These are phyloP conservation scores for Calonectria leucothoes DNA, from an alignment of 2,329 filamentous ascomycete species.

Conservation along the genomic window DNA sequence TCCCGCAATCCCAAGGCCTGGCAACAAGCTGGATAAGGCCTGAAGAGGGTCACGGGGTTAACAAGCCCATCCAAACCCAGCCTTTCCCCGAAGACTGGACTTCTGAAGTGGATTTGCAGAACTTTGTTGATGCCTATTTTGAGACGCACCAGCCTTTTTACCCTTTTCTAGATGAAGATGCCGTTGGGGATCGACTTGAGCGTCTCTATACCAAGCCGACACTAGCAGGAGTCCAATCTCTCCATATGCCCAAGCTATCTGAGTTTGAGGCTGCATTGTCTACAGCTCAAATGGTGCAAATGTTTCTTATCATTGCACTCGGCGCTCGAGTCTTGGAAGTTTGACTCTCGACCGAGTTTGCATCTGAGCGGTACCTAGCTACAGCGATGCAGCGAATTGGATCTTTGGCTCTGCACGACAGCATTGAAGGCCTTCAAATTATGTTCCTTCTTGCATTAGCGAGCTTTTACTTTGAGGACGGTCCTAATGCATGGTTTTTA, in stretches of 20 bases:
- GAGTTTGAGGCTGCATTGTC: slow-evolving; percentile 18
- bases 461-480: slow-evolving; percentile 27
- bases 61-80: not conserved
- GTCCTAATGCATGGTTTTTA: slow-evolving; percentile 29
- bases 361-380: slow-evolving; percentile 17
- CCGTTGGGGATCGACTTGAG: slow-evolving; percentile 11
- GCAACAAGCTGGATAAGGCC: slow-evolving; percentile 21
- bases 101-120: slow-evolving; percentile 27
- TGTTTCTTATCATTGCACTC: slow-evolving; percentile 26
- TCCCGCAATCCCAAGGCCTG: slow-evolving; percentile 28
- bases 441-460: slow-evolving; percentile 23
- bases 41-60: not conserved
- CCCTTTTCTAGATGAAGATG: slow-evolving; percentile 28
- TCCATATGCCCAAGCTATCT: slow-evolving; percentile 16
- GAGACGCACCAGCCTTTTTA: slow-evolving; percentile 29
- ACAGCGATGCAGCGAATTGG: slow-evolving; percentile 27
- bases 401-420: slow-evolving; percentile 21
- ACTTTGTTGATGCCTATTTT: slow-evolving; percentile 31
- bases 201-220: slow-evolving; percentile 16
- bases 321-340: slow-evolving; percentile 23
- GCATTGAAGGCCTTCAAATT: slow-evolving; percentile 30
- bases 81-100: slow-evolving; percentile 25
- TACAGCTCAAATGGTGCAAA: slow-evolving; percentile 17
- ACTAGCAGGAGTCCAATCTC: not conserved
- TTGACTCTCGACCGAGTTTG: slow-evolving; percentile 4